Base-by-base conservation (phyloP, 2,329 filamentous ascomycete genomes). In the Arthroderma uncinatum region DNA sequence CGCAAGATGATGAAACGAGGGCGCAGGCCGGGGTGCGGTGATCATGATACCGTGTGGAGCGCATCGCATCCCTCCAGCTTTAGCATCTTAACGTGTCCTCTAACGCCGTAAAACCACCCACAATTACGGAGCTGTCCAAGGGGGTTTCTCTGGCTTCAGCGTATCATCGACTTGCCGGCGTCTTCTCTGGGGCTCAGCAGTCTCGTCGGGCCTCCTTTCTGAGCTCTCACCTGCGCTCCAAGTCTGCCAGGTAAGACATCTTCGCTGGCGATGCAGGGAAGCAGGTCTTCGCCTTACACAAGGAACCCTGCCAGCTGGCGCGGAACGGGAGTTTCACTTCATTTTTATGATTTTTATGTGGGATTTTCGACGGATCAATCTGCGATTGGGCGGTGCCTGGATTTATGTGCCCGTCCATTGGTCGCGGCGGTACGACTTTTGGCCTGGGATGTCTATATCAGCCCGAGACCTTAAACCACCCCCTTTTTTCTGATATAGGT, bases 11-110 rank as follows among this genome's bases (percentile, higher is more conserved):
- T 50, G 47, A 50, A 50, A 50, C 47, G 47, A 10, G 34, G 34
- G 14, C 34, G 34, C 34, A n/a, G 34, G 34, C 4, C 34, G 23
- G 47, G 10, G 39, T 7, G 28, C 47, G 47, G n/a, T 16, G 47
- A 50, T 50, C 47, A 21, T 50, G 47, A 50, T 50, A 50, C 47
- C 25, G 14, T 6, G 47, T 50, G 47, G 47, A 50, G 10, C 28
- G 25, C 47, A 34, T 19, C 47, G 12, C 23, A 12, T n/a, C 34
- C 9, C 34, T 9, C 9, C 14, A 37, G 3, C 14, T n/a, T 12
- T 3, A 34, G 33, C 12, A 12, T 5, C 33, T 12, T 34, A 34
- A 6, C 6, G 33, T 6, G 34, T 4, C 34, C 34, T 37, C 14
- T 30, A 30, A 30, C 28, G 28, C 7, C 28, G 3, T 30, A 30